Percentiles rank a stretch among this genome's conserved stretches.
phyloP scores from a whole-genome alignment of 2,329 filamentous ascomycete genomes.

The Hymenoscyphus fraxineus region DNA sequence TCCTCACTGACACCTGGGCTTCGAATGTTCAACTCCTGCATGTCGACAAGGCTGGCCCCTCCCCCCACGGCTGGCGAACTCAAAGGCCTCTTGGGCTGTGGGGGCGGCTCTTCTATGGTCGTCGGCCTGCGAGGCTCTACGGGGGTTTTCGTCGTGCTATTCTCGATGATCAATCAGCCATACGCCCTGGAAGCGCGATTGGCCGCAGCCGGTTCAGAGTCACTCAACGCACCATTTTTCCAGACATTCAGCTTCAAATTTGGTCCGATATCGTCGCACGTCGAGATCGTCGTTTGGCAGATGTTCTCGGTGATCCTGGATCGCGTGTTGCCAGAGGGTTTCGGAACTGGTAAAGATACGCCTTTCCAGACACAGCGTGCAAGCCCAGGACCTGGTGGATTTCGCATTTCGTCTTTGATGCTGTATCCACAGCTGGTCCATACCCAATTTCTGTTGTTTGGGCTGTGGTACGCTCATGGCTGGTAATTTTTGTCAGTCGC shows the following conservation, averaged over 20 bases:
- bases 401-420: slow-evolving; percentile 23
- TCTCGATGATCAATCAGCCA: no score
- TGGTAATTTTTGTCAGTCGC: background rate
- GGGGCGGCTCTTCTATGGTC: slow-evolving; percentile 17
- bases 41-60: slow-evolving; percentile 18
- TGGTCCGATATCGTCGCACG: slow-evolving; percentile 10
- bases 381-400: slow-evolving; percentile 22
- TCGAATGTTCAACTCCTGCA: slow-evolving; percentile 24
- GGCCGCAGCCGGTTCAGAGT: no score
- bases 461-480: slow-evolving; percentile 4
- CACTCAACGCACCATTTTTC: no score
- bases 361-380: slow-evolving; percentile 20
- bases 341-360: slow-evolving; percentile 16
- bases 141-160: no score
- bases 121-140: slow-evolving; percentile 14
- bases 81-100: slow-evolving; percentile 18
- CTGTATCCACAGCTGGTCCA: slow-evolving; percentile 24
- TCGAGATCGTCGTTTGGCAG: slow-evolving; percentile 19
- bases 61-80: slow-evolving; percentile 10
- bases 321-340: slow-evolving; percentile 24
- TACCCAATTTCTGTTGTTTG: slow-evolving; percentile 5
- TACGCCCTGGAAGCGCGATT: no score
- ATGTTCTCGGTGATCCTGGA: slow-evolving; percentile 16
- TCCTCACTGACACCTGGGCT: slow-evolving; percentile 20
- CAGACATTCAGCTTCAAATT: slow-evolving; percentile 12